phyloP scores from a whole-genome alignment of 352 stramenopile species.

The Pythium coloratum region DNA sequence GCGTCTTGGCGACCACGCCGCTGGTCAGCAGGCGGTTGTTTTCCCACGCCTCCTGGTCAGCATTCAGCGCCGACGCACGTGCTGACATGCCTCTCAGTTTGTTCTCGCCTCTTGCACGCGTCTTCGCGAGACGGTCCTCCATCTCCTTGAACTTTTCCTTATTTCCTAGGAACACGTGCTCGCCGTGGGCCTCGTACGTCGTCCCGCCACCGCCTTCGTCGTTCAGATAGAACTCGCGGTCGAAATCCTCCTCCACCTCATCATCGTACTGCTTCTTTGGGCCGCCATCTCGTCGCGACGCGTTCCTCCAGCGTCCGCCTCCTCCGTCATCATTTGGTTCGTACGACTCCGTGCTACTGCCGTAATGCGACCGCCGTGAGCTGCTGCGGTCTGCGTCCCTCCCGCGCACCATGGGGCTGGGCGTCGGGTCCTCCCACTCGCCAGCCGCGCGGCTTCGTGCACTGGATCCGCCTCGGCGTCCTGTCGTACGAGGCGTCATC shows the following conservation, averaged over 20 bases:
- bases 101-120: slow-evolving; percentile 73
- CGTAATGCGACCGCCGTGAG: not conserved
- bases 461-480: slow-evolving; percentile 13
- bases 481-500: slow-evolving; percentile 22
- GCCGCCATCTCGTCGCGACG: slow-evolving; percentile 9
- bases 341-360: slow-evolving; percentile 3
- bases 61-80: slow-evolving; percentile 90
- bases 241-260: slow-evolving; percentile 90
- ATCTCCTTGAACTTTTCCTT: slow-evolving; percentile 89
- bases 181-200: slow-evolving; percentile 45
- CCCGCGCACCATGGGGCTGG: slow-evolving; percentile 35
- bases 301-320: not conserved
- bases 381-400: slow-evolving; percentile 15
- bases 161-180: slow-evolving; percentile 91
- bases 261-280: slow-evolving; percentile 84
- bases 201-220: slow-evolving; percentile 73
- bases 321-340: not conserved
- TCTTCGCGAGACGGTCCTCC: slow-evolving; percentile 89
- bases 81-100: slow-evolving; percentile 91
- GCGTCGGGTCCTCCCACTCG: slow-evolving; percentile 58
- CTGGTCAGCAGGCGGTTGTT: slow-evolving; percentile 95
- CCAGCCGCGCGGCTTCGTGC: slow-evolving; percentile 7
- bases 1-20: slow-evolving; percentile 85
- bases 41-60: slow-evolving; percentile 98
- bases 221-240: slow-evolving; percentile 95